phyloP scores from a whole-genome alignment of 225 moss, liverwort and hornwort species.

The Asterella californica region DNA sequence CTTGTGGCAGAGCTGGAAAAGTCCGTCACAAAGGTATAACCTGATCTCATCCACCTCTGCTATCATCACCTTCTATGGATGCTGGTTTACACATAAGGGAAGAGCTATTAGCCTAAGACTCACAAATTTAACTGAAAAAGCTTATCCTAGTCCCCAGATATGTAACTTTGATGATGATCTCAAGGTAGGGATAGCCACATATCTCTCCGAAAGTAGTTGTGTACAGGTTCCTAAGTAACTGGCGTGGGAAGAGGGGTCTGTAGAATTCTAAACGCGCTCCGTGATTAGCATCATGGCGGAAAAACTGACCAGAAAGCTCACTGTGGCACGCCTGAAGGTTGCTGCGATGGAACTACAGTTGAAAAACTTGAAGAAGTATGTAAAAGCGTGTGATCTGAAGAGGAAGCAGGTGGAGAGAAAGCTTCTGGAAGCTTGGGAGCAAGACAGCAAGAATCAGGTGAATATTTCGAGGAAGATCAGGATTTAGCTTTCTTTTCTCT shows the following conservation, averaged over 20 bases:
- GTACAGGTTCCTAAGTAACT: too few relatives aligned
- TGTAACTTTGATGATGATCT: too few relatives aligned
- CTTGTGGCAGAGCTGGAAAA: constrained; percentile 39
- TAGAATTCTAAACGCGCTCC: too few relatives aligned
- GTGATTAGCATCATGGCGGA: too few relatives aligned
- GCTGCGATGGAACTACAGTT: constrained; percentile 23
- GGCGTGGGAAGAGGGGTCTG: too few relatives aligned
- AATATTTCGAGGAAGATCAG: neutral
- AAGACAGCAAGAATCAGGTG: constrained; percentile 51
- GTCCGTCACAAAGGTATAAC: constrained; percentile 32
- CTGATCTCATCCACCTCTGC: neutral
- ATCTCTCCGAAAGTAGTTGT: too few relatives aligned
- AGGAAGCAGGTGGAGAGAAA: constrained; percentile 46
- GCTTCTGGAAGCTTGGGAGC: constrained; percentile 49
- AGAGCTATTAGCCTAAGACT: neutral
- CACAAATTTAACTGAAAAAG: too few relatives aligned
- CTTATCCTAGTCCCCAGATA: too few relatives aligned
- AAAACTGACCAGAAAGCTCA: neutral
- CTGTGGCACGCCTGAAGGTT: constrained; percentile 6
- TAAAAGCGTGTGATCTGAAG: constrained; percentile 39
- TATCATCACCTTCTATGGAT: neutral
- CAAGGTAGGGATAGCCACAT: too few relatives aligned
- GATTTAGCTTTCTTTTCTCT: neutral
- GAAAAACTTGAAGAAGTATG: constrained; percentile 45
- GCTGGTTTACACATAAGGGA: neutral